Evolutionary conservation across 768 basidiomycete species (phyloP), one percentile per base, ranked within the genome.

Genomic region (Lactifluus echinatus): DNA sequence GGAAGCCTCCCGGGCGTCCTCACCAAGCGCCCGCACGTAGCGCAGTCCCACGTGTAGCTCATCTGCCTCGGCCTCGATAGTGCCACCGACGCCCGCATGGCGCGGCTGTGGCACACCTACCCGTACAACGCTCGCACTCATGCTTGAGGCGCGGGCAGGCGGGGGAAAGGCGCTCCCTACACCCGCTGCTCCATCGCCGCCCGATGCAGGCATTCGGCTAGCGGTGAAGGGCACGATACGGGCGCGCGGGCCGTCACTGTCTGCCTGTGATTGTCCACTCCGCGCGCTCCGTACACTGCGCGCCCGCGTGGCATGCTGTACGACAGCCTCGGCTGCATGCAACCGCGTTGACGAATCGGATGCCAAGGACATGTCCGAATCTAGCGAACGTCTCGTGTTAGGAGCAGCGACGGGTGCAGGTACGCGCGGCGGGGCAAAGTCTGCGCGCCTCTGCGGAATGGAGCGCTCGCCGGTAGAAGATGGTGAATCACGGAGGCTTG

Each of bases 221-320:
- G 83, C 81, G 59, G 82, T 86, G 66, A 89, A 88, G 26, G 83
- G 86, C 33, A 87, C 84, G 29, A 89, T 69, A 31, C 84, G 79
- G 33, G 86, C 84, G 14, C 79, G 77, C 14, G 73, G 66, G 36
- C 62, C 65, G 14, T 45, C 61, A 62, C 63, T 10, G 65, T 66
- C 36, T 45, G 58, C 65, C 64, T 74, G 64, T 17, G 77, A 76
- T 42, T 74, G 34, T 26, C 67, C 70, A 60, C 69, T 78, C 24
- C 70, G 71, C n/a, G 68, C 71, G 58, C 79, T 80, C 26, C 76
- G 71, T 28, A 81, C 72, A 56, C 82, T 84, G 39, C 71, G 74
- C n/a, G 77, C 79, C 55, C 81, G 78, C 49, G 73, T 73, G 17
- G 74, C 82, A 49, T 70, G 73, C 40, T 73, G 74, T 2, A 81